Evolutionary conservation across 805 yeast species (phyloP), one percentile per base, ranked within the genome.

Genomic region (Phaffomyces antillensis): DNA sequence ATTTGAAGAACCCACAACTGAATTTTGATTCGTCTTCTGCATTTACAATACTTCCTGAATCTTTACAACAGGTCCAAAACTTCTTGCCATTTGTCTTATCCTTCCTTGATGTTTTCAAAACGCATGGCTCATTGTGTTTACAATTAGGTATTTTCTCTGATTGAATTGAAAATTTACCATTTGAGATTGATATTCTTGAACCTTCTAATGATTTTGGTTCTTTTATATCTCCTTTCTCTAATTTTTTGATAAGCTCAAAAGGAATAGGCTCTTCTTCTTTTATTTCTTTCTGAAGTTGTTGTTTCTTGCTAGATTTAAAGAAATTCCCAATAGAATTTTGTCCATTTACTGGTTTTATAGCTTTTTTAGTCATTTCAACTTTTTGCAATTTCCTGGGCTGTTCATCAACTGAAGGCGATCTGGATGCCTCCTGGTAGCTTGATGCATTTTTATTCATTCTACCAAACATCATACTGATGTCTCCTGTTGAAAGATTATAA

Each of bases 1-100:
- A 77, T 58, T 76, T 69, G 56, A 77, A 77, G 52, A 60, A 76
- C 1, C 74, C 77, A 58, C 83, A 77, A n/a, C 68, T 69, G 40
- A 59, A 64, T 12, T 63, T 66, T 9, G 47, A 30, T 40, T 62
- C 56, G 16, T 55, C 55, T 9, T 47, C 49, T 18, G 26, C 4
- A 15, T 32, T 31, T 31, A 48, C 15, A n/a, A 43, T 34, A 28
- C 45, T 44, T 18, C 69, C 69, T 50, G 59, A 52, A 2, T 68
- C 65, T 47, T 67, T 62, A 0, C 65, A 48, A 54, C 83, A 78
- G 20, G 74, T 66, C 82, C 82, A 78, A 50, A 78, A 78, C 49
- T 70, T 73, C 43, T 63, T 66, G 0, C 82, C 82, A 34, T 64
- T 70, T 46, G 73, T 73, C 24, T 62, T 58, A 5, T 56, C 43